Evolutionary conservation across 2,329 filamentous ascomycete species (phyloP).

Genomic region (Aspergillus tubingensis): DNA sequence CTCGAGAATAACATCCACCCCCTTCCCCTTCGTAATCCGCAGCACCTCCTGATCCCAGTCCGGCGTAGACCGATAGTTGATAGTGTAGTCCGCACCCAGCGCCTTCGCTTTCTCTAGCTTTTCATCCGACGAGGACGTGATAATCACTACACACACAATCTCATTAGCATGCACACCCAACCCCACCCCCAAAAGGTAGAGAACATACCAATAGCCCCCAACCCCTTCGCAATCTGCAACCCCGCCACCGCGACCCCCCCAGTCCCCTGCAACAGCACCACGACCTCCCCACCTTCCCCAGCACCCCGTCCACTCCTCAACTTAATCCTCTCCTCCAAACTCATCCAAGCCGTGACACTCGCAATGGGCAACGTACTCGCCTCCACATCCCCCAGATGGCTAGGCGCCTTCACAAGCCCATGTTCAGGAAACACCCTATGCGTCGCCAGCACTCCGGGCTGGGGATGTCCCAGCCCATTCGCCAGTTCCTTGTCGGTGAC

Average conservation of each 20-base stretch:
- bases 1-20: conserved; percentile 56
- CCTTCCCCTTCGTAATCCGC: conserved; percentile 46
- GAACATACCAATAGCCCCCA: conserved; percentile 43
- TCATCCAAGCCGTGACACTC: conserved; percentile 54
- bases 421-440: conserved; percentile 47
- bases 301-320: not conserved
- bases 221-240: conserved; percentile 51
- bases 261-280: conserved; percentile 57
- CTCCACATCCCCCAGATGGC: conserved; percentile 39
- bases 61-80: conserved; percentile 53
- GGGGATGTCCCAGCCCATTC: conserved; percentile 62
- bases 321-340: conserved; percentile 41
- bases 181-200: not conserved
- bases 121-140: conserved; percentile 54
- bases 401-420: conserved; percentile 39
- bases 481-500: conserved; percentile 58
- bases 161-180: conserved; percentile 26
- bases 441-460: conserved; percentile 49
- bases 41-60: conserved; percentile 51
- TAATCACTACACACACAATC: conserved; percentile 41
- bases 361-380: conserved; percentile 49
- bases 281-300: conserved; percentile 40
- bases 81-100: conserved; percentile 51
- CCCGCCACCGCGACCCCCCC: conserved; percentile 51
- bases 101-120: conserved; percentile 54